phyloP scores from a whole-genome alignment of 2,329 filamentous ascomycete genomes.

The Microdochium trichocladiopsis region DNA sequence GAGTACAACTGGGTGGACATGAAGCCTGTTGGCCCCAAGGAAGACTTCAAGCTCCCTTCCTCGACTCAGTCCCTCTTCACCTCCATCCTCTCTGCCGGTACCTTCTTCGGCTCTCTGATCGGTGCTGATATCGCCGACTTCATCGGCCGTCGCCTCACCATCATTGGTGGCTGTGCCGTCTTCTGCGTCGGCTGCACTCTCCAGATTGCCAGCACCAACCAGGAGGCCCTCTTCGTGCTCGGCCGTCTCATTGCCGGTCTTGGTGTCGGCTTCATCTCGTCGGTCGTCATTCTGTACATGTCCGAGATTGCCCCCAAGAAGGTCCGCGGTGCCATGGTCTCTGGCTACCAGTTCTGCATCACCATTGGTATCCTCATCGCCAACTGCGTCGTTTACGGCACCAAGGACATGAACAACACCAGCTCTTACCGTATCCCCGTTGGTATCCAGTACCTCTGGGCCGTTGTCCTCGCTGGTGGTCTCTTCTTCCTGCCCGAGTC shows the following conservation, averaged over 20 bases:
- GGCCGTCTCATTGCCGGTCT: slow-evolving; percentile 59
- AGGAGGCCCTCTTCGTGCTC: slow-evolving; percentile 48
- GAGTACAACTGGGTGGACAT: slow-evolving; percentile 19
- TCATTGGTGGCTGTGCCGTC: slow-evolving; percentile 52
- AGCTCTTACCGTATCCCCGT: slow-evolving; percentile 68
- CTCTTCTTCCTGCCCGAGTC: slow-evolving; percentile 49
- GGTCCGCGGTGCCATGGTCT: slow-evolving; percentile 65
- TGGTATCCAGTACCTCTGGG: slow-evolving; percentile 54
- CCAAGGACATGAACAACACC: slow-evolving; percentile 49
- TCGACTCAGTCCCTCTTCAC: slow-evolving; percentile 53
- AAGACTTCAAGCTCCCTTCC: slow-evolving; percentile 34
- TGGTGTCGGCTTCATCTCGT: slow-evolving; percentile 62
- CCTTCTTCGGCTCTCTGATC: slow-evolving; percentile 58
- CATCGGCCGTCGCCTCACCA: slow-evolving; percentile 52
- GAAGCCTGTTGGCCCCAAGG: slow-evolving; percentile 14
- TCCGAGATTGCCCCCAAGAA: slow-evolving; percentile 52
- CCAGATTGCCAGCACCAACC: slow-evolving; percentile 46
- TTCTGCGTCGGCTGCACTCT: slow-evolving; percentile 53
- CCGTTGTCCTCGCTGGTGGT: slow-evolving; percentile 26
- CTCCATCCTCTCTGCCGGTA: slow-evolving; percentile 57
- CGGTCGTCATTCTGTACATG: slow-evolving; percentile 67
- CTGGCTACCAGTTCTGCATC: slow-evolving; percentile 72
- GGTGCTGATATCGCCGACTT: slow-evolving; percentile 60
- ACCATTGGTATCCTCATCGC: slow-evolving; percentile 67
- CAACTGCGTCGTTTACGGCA: slow-evolving; percentile 60